A percentile compares a stretch with the other conserved stretches of the same genome.
phyloP scores from a whole-genome alignment of 164 flowering plant species.

The Cinnamomum micranthum region DNA sequence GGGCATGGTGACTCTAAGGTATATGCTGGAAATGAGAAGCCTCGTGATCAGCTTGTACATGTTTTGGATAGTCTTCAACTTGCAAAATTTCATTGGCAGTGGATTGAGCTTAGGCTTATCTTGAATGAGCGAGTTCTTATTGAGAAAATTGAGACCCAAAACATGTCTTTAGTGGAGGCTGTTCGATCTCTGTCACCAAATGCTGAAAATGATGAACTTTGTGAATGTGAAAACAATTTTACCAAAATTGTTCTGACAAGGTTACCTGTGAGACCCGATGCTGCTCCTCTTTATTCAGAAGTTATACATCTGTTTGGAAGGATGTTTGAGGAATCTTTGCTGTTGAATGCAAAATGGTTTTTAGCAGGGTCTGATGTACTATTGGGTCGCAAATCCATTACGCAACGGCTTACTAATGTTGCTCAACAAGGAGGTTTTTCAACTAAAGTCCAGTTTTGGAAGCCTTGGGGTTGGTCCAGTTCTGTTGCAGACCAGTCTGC shows the following conservation, averaged over 20 bases:
- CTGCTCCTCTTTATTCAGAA: conserved; percentile 90
- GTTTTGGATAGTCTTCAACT: conserved; percentile 84
- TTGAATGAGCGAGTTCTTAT: conserved; percentile 84
- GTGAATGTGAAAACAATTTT: conserved; percentile 80
- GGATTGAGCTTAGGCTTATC: conserved; percentile 95
- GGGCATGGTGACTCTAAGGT: conserved; percentile 49
- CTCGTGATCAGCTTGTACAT: conserved; percentile 73
- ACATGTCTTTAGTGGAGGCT: conserved; percentile 61
- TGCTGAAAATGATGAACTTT: conserved; percentile 51
- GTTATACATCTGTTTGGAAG: conserved; percentile 82
- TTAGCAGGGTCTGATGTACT: conserved; percentile 82
- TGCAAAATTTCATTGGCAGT: conserved; percentile 99
- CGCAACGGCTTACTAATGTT: conserved; percentile 69
- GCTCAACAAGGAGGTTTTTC: conserved; percentile 67
- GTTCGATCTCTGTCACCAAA: conserved; percentile 62
- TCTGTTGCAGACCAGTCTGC: conserved; percentile 23
- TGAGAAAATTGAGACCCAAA: conserved; percentile 60
- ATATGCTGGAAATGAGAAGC: conserved; percentile 57
- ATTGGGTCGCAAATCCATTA: conserved; percentile 78
- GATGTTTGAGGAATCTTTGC: conserved; percentile 80
- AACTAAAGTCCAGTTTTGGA: conserved; percentile 63
- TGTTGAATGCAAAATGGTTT: conserved; percentile 85
- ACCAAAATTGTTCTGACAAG: conserved; percentile 77
- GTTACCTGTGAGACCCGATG: conserved; percentile 93
- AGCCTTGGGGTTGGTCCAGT: conserved; percentile 93